These are phyloP conservation scores for Pigoraptor vietnamica DNA, from an alignment of 78 protist genomes.

Conservation along the genomic window DNA sequence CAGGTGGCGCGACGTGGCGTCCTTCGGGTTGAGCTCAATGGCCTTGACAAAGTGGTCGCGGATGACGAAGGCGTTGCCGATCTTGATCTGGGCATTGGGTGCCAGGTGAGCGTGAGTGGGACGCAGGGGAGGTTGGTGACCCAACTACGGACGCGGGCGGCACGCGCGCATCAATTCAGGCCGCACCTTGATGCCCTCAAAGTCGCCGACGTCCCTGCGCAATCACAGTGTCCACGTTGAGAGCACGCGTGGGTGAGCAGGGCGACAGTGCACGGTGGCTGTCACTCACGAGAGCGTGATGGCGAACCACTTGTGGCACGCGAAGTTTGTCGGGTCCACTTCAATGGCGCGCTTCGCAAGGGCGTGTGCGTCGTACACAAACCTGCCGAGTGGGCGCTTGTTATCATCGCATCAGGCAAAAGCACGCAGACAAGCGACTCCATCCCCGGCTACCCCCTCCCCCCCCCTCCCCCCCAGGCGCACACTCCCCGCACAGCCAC, in stretches of 20 bases:
- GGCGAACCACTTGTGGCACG: background rate
- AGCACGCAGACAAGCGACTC: too few species aligned
- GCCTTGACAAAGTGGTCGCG: constrained; percentile 29
- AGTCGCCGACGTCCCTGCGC: background rate
- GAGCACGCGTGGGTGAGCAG: background rate
- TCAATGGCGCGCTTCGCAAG: constrained; percentile 1
- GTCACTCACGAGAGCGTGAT: background rate
- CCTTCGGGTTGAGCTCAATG: constrained; percentile 2
- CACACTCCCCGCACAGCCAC: too few species aligned
- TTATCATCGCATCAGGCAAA: too few species aligned
- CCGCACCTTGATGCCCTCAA: background rate
- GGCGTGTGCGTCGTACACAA: background rate
- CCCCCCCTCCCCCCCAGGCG: too few species aligned
- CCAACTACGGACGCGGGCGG: background rate
- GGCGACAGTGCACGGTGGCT: background rate
- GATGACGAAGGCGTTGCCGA: background rate
- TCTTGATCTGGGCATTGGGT: background rate
- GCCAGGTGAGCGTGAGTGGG: background rate
- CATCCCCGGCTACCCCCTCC: too few species aligned
- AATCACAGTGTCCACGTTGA: background rate
- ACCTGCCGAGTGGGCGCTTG: too few species aligned
- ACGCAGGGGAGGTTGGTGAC: background rate
- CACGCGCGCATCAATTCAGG: background rate
- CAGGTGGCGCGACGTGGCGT: constrained; percentile 33
- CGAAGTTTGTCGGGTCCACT: background rate